Conservation (phyloP, 257 asterid genomes). For the Solanum habrochaites region DNA sequence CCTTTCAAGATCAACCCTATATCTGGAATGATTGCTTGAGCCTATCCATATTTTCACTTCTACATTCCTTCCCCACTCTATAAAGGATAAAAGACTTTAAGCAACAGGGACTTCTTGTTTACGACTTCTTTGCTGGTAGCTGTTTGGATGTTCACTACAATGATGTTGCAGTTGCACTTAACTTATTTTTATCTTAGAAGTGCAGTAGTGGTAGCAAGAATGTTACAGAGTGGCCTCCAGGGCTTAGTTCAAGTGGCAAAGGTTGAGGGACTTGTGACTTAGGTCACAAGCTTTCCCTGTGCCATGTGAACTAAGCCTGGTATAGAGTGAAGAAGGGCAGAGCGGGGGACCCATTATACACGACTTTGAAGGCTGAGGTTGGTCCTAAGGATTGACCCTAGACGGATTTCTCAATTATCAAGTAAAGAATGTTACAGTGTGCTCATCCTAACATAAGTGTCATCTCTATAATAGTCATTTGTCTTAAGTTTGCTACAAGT, state of each 20-base stretch:
- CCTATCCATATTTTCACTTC: neutral
- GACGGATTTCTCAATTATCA: neutral
- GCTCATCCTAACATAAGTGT: neutral
- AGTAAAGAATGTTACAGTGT: neutral
- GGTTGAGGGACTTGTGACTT: neutral
- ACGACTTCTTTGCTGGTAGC: neutral
- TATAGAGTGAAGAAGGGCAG: neutral
- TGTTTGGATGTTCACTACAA: neutral
- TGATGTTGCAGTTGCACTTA: neutral
- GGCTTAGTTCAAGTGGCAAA: neutral
- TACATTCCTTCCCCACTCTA: neutral
- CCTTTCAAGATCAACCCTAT: neutral
- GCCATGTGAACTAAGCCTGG: neutral
- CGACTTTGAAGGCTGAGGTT: neutral
- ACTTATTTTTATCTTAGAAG: neutral
- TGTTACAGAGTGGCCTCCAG: neutral
- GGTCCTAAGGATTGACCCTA: neutral
- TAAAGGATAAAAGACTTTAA: neutral
- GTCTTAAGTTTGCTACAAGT: neutral
- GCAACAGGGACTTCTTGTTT: neutral
- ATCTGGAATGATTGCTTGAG: neutral
- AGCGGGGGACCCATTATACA: neutral
- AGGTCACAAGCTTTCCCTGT: neutral
- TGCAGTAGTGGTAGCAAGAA: neutral
- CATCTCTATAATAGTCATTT: neutral